Percentiles rank a stretch among this genome's conserved stretches.
Conservation (phyloP, 2,329 filamentous ascomycete species). For the Escovopsis weberi region DNA sequence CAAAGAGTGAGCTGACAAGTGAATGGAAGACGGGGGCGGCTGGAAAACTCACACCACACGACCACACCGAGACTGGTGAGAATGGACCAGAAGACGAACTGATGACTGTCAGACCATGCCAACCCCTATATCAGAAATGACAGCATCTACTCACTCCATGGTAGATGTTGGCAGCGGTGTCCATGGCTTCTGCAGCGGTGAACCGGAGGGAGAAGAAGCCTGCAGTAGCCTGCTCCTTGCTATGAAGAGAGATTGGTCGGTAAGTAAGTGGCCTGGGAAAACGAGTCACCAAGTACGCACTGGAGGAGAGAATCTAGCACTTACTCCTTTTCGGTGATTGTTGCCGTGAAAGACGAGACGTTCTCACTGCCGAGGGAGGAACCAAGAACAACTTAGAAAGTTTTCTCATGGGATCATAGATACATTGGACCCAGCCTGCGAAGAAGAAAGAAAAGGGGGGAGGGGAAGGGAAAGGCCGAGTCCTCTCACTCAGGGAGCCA, state of each 20-base stretch:
- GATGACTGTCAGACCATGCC: neutral
- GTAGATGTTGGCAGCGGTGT: conserved; percentile 79
- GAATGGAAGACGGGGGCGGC: neutral
- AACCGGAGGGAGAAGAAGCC: conserved; percentile 59
- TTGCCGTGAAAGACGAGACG: conserved; percentile 29
- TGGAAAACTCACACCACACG: conserved; percentile 68
- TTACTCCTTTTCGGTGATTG: conserved; percentile 59
- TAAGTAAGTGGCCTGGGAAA: too few species aligned
- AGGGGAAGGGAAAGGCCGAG: conserved; percentile 15
- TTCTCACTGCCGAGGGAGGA: conserved; percentile 28
- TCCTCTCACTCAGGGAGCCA: conserved; percentile 72
- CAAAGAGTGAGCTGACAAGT: neutral
- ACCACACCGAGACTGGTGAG: conserved; percentile 77
- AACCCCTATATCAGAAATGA: too few species aligned
- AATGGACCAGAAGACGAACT: conserved; percentile 94
- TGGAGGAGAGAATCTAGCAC: conserved; percentile 16
- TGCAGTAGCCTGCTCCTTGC: conserved; percentile 60
- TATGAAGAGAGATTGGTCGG: conserved; percentile 18
- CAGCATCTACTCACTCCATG: conserved; percentile 52
- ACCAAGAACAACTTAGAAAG: conserved; percentile 25
- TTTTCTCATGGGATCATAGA: conserved; percentile 1
- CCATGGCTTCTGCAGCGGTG: conserved; percentile 58
- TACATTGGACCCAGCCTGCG: conserved; percentile 19
- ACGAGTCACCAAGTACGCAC: too few species aligned
- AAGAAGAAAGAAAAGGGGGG: conserved; percentile 7